Evolutionary conservation across 331 rosid species (phyloP), one percentile per base, ranked within the genome.

Genomic region (Quercus lobata): DNA sequence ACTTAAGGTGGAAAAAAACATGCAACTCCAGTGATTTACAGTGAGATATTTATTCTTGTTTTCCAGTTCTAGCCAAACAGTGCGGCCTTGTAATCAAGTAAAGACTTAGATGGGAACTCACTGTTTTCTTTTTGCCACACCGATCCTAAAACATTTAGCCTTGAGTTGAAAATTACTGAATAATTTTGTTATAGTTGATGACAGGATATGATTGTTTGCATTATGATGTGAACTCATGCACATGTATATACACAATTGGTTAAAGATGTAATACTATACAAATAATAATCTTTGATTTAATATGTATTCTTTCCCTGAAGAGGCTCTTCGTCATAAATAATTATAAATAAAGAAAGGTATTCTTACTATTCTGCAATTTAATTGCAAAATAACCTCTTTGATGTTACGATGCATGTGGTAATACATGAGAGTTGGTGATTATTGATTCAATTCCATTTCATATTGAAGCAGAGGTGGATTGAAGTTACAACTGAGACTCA

Each of bases 381-480:
- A 8, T 1, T 1, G n/a, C 77, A 27, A 14, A 35, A 49, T 37
- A 25, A 32, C 34, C n/a, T 57, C 54, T 4, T 58, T 41, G 30
- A 6, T 65, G 37, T 55, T 56, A 19, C 4, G 34, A 25, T 37
- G 22, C 68, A 52, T 55, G 57, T 56, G 46, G 46, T 41, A 78
- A 60, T 82, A 61, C 27, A 24, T 74, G 46, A 77, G 32, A 14
- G 30, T 74, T 78, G 30, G 8, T 71, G 34, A 79, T 74, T 24
- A 76, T 66, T 57, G 71, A 53, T 76, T 61, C 4, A 65, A 32
- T 82, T 66, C 41, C 25, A 71, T 63, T 89, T 79, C 86, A 96
- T 98, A 83, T 84, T 96, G 85, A 87, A 88, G 91, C 98, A 90
- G 86, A 88, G 87, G 74, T 96, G 99, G 99, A 71, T 96, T 75